These are phyloP conservation scores for Penicillium griseofulvum DNA, from an alignment of 2,329 filamentous ascomycete genomes.

Conservation along the genomic window DNA sequence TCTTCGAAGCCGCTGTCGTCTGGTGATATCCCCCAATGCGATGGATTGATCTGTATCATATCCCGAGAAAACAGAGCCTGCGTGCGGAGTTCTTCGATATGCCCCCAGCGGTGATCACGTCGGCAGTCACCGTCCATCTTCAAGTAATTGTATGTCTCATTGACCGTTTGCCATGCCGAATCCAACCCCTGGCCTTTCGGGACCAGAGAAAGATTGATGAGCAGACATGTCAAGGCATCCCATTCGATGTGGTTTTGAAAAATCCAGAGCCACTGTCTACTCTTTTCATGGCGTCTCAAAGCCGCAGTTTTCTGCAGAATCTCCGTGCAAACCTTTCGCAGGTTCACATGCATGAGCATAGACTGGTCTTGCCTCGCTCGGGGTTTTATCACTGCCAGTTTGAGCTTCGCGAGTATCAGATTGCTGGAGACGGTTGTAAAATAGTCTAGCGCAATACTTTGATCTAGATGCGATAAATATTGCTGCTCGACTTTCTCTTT, in stretches of 20 bases:
- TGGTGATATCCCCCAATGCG: background rate
- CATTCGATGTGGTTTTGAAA: slow-evolving; percentile 23
- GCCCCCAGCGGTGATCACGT: background rate
- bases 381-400: slow-evolving; percentile 13
- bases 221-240: slow-evolving; percentile 18
- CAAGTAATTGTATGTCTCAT: slow-evolving; percentile 18
- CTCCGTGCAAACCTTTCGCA: slow-evolving; percentile 12
- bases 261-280: slow-evolving; percentile 19
- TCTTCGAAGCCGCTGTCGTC: background rate
- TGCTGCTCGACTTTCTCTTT: slow-evolving; percentile 11
- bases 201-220: slow-evolving; percentile 9
- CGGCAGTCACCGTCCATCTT: background rate
- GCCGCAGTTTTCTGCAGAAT: slow-evolving; percentile 15
- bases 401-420: slow-evolving; percentile 15
- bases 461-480: slow-evolving; percentile 14
- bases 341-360: slow-evolving; percentile 1
- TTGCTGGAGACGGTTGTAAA: slow-evolving; percentile 12
- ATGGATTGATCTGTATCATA: background rate
- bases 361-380: background rate
- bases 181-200: background rate
- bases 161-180: slow-evolving; percentile 8
- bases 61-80: background rate
- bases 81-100: background rate
- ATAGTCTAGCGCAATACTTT: slow-evolving; percentile 13
- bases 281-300: slow-evolving; percentile 14